These are phyloP conservation scores for Aspergillus conjunctus DNA, from an alignment of 495 filamentous ascomycete genomes.

Conservation along the genomic window DNA sequence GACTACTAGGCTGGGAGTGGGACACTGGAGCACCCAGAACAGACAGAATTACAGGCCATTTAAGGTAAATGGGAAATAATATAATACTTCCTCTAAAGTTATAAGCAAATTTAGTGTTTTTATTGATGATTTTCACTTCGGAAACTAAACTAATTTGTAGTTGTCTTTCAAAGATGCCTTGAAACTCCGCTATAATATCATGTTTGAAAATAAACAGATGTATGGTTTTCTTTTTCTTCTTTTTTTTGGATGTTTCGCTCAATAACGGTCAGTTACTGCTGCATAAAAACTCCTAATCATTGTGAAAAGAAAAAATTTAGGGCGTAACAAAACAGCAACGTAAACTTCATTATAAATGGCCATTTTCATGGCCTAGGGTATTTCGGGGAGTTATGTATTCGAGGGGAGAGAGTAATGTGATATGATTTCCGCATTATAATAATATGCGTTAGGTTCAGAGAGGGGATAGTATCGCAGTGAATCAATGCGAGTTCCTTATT, in stretches of 20 bases:
- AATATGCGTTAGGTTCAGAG: not conserved
- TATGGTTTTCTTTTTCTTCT: not conserved
- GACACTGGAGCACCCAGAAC: not conserved
- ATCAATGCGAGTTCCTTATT: slow-evolving; percentile 42
- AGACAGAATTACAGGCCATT: not conserved
- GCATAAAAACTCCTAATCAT: not conserved
- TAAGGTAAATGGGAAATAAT: no score
- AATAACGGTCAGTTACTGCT: not conserved
- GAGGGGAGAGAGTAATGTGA: not conserved
- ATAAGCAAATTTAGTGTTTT: no score
- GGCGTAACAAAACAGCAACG: not conserved
- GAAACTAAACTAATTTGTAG: no score
- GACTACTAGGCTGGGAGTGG: not conserved
- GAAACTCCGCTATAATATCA: no score
- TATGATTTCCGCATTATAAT: not conserved
- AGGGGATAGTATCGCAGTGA: not conserved
- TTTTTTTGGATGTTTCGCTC: not conserved
- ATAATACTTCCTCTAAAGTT: no score
- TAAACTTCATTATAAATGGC: slow-evolving; percentile 5
- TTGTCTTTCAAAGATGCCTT: no score
- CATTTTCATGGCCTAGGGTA: not conserved
- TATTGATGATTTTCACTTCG: no score
- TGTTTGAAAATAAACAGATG: no score
- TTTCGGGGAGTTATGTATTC: not conserved
- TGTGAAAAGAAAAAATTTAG: not conserved